Conservation (phyloP, 768 basidiomycete genomes). For the Trametes maxima region DNA sequence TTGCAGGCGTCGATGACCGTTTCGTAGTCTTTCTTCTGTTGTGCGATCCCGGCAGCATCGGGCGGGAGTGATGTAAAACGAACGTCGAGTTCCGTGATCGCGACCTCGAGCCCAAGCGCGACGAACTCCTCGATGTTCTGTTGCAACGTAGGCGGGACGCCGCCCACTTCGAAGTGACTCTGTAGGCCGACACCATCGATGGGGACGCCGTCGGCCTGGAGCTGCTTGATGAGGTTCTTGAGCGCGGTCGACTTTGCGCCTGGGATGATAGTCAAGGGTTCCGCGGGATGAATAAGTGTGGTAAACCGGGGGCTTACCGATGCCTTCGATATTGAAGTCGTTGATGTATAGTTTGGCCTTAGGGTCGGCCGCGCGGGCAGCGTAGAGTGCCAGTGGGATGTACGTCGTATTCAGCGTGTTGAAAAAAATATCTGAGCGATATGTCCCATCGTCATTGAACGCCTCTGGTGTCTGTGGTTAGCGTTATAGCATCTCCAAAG, state of each 20-base stretch:
- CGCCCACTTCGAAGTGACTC: conserved; percentile 59
- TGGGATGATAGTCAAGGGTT: conserved; percentile 5
- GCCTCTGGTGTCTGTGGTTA: conserved; percentile 34
- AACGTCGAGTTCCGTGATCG: conserved; percentile 69
- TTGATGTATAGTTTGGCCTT: conserved; percentile 57
- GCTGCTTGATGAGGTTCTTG: conserved; percentile 49
- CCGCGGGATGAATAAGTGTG: background rate
- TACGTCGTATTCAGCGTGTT: conserved; percentile 48
- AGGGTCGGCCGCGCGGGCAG: conserved; percentile 57
- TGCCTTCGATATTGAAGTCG: conserved; percentile 38
- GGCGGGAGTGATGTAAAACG: conserved; percentile 53
- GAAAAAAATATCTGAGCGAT: conserved; percentile 53
- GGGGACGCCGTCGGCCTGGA: conserved; percentile 49
- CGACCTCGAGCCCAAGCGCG: conserved; percentile 63
- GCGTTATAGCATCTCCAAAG: background rate
- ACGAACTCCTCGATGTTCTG: conserved; percentile 54
- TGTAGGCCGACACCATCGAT: conserved; percentile 66
- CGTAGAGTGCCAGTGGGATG: conserved; percentile 51
- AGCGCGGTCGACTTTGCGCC: conserved; percentile 58
- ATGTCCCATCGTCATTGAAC: conserved; percentile 63
- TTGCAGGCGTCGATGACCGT: conserved; percentile 56
- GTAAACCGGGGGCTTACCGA: conserved; percentile 19
- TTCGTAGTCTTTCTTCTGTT: conserved; percentile 60
- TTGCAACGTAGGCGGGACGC: conserved; percentile 49
- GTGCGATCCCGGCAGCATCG: conserved; percentile 43